phyloP scores from a whole-genome alignment of 2,329 filamentous ascomycete species.

The Xylariaceae sp. region DNA sequence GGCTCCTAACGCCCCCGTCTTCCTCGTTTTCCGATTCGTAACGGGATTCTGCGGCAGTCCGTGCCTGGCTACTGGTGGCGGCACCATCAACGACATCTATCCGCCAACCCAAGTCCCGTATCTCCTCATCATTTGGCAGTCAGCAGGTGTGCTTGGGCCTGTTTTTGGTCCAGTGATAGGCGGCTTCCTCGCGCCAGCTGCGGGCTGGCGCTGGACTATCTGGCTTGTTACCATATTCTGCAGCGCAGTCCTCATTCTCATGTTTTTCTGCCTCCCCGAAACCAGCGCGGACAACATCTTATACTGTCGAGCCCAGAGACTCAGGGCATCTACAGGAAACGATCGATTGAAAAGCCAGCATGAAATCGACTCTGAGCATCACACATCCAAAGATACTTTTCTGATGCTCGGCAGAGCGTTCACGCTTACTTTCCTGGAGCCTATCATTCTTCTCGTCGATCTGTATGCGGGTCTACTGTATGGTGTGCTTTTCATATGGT shows the following conservation, averaged over 20 bases:
- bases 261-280: conserved; percentile 51
- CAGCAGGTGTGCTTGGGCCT: conserved; percentile 36
- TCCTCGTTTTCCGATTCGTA: conserved; percentile 49
- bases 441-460: conserved; percentile 45
- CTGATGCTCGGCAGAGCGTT: conserved; percentile 31
- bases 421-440: conserved; percentile 42
- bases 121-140: conserved; percentile 39
- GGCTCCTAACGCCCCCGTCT: conserved; percentile 47
- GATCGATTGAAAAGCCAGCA: conserved; percentile 50
- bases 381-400: conserved; percentile 37
- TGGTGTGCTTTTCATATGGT: conserved; percentile 45
- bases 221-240: conserved; percentile 46
- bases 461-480: conserved; percentile 47
- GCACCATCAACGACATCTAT: conserved; percentile 24
- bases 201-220: conserved; percentile 40
- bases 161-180: conserved; percentile 44
- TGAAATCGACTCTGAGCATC: conserved; percentile 36
- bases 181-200: conserved; percentile 28
- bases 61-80: conserved; percentile 24
- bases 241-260: conserved; percentile 26
- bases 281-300: conserved; percentile 50
- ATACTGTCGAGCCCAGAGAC: conserved; percentile 44
- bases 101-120: conserved; percentile 35
- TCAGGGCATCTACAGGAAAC: conserved; percentile 33
- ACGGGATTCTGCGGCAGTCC: conserved; percentile 41